phyloP scores from a whole-genome alignment of 164 flowering plant species.

The Chloranthus sessilifolius region DNA sequence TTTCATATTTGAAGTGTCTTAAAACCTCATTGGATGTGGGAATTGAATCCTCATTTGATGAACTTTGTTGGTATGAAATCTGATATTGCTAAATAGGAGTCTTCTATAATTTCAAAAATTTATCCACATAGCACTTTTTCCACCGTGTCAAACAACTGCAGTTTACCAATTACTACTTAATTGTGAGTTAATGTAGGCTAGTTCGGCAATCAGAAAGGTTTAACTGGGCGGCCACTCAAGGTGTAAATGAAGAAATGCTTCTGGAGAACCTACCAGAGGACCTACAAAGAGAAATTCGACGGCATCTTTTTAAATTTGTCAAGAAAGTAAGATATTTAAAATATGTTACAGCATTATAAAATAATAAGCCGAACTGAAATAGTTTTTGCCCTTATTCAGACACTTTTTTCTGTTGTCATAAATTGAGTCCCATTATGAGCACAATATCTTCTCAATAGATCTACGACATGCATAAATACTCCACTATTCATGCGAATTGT shows the following conservation, averaged over 20 bases:
- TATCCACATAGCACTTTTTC: too few species aligned
- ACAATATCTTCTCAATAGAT: too few species aligned
- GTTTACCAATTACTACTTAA: background rate
- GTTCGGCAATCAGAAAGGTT: conserved; percentile 68
- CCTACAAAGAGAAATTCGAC: conserved; percentile 80
- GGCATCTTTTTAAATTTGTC: conserved; percentile 70
- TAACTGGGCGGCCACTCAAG: conserved; percentile 78
- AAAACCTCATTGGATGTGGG: background rate
- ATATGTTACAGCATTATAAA: too few species aligned
- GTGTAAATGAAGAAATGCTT: conserved; percentile 70
- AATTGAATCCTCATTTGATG: background rate
- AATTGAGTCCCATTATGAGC: too few species aligned
- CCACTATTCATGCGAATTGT: too few species aligned
- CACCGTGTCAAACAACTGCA: background rate
- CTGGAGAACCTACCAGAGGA: conserved; percentile 76
- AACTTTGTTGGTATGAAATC: background rate
- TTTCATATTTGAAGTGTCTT: too few species aligned
- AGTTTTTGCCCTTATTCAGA: too few species aligned
- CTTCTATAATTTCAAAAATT: background rate
- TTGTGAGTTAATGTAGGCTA: conserved; percentile 30
- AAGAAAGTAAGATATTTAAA: conserved; percentile 43
- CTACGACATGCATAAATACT: too few species aligned
- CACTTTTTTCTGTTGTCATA: too few species aligned
- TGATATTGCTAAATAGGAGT: background rate
- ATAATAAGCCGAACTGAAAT: too few species aligned